Percentiles rank a stretch among this genome's conserved stretches.
These are phyloP conservation scores for Fusarium sp. DNA, from an alignment of 2,329 filamentous ascomycete genomes.

Conservation along the genomic window DNA sequence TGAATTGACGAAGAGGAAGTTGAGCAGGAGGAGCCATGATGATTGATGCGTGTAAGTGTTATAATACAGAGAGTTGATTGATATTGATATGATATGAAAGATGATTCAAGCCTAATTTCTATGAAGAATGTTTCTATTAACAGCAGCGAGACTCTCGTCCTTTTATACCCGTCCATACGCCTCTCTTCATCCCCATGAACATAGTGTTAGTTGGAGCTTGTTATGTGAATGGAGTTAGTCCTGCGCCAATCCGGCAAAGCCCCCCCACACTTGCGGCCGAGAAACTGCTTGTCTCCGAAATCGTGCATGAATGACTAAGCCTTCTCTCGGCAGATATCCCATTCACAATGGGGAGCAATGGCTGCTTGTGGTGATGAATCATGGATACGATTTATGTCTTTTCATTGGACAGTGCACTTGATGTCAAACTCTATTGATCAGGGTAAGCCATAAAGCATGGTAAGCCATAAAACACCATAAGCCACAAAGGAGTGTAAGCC, in stretches of 20 bases:
- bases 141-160: not conserved
- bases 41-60: not conserved
- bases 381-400: not conserved
- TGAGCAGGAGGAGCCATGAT: slow-evolving; percentile 34
- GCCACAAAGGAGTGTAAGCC: not conserved
- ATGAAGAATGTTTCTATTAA: not conserved
- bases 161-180: slow-evolving; percentile 12
- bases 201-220: too few species aligned
- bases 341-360: not conserved
- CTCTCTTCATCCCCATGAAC: not conserved
- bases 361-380: not conserved
- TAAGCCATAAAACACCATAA: not conserved
- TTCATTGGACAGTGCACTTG: too few species aligned
- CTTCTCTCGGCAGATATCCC: not conserved
- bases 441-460: not conserved
- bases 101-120: not conserved
- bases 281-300: slow-evolving; percentile 27
- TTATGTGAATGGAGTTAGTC: not conserved
- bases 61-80: not conserved
- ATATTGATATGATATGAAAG: not conserved
- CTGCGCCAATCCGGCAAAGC: not conserved
- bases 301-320: slow-evolving; percentile 39
- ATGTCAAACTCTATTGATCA: not conserved
- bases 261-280: slow-evolving; percentile 9
- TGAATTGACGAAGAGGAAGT: slow-evolving; percentile 50